These are phyloP conservation scores for Xerophyta viscosa DNA, from an alignment of 106 monocot genomes.

Conservation along the genomic window DNA sequence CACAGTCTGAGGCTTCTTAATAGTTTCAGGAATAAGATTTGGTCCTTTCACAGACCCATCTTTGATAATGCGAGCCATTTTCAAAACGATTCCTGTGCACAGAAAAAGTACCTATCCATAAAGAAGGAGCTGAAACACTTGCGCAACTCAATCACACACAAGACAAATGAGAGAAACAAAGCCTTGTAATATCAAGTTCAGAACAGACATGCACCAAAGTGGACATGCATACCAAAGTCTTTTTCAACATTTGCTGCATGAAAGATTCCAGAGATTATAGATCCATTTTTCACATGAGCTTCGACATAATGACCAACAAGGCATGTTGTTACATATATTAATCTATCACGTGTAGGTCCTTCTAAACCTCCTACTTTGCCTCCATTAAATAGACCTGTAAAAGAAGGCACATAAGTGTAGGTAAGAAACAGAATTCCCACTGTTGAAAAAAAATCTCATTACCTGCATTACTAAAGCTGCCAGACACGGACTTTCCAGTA, in stretches of 20 bases:
- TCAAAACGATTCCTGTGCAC: conserved; percentile 59
- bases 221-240: conserved; percentile 68
- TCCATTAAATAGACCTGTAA: conserved; percentile 37
- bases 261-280: conserved; percentile 81
- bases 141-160: not conserved
- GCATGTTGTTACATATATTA: conserved; percentile 55
- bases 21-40: conserved; percentile 24
- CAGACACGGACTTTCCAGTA: conserved; percentile 29
- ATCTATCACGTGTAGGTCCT: conserved; percentile 59
- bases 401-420: conserved; percentile 7
- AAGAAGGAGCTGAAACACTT: not conserved
- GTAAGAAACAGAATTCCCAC: not conserved
- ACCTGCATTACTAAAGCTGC: conserved; percentile 28
- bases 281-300: conserved; percentile 92
- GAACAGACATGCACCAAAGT: not conserved
- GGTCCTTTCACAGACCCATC: conserved; percentile 61
- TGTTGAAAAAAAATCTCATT: not conserved
- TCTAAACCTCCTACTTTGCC: conserved; percentile 24
- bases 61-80: conserved; percentile 78
- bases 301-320: conserved; percentile 79
- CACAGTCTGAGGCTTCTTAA: conserved; percentile 69
- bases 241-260: conserved; percentile 71
- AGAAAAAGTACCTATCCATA: not conserved
- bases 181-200: not conserved
- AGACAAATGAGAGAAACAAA: not conserved